Evolutionary conservation across 768 basidiomycete genomes (phyloP).

Genomic region (Pleurotus giganteus): DNA sequence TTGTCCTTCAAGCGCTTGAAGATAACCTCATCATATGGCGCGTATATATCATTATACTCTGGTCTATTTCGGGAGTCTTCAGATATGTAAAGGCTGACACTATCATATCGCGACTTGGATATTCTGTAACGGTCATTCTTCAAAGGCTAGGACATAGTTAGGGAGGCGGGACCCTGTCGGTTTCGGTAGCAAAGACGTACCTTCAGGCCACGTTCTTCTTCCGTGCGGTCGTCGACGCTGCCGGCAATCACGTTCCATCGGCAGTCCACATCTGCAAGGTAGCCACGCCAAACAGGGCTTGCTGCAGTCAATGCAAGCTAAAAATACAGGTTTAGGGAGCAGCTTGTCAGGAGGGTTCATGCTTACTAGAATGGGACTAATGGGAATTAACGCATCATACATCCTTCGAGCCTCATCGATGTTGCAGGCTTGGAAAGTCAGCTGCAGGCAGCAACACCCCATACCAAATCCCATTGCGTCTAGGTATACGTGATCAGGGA

Average conservation of each 20-base stretch:
- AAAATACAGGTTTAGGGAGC: not conserved
- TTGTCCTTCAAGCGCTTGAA: conserved; percentile 71
- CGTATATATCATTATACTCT: conserved; percentile 88
- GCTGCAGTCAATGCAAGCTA: conserved; percentile 94
- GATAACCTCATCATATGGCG: conserved; percentile 77
- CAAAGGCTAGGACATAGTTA: conserved; percentile 56
- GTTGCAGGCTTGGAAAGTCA: conserved; percentile 97
- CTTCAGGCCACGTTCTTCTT: conserved; percentile 90
- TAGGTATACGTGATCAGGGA: conserved; percentile 91
- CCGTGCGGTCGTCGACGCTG: conserved; percentile 96
- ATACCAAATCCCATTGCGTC: conserved; percentile 99
- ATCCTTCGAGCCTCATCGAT: conserved; percentile 87
- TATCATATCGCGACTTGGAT: conserved; percentile 97
- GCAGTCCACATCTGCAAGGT: conserved; percentile 95
- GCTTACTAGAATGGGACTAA: conserved; percentile 91
- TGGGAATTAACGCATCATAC: conserved; percentile 94
- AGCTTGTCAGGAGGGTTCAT: not conserved
- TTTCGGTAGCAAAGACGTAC: conserved; percentile 35
- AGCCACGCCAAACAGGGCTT: conserved; percentile 92
- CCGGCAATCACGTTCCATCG: conserved; percentile 99
- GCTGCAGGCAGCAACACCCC: conserved; percentile 97
- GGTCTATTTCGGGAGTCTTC: conserved; percentile 83
- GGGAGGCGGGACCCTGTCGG: conserved; percentile 9
- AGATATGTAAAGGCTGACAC: conserved; percentile 92
- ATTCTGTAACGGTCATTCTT: conserved; percentile 73